These are phyloP conservation scores for Paecilomyces dactylethromorphus DNA, from an alignment of 2,329 filamentous ascomycete species.

Conservation along the genomic window DNA sequence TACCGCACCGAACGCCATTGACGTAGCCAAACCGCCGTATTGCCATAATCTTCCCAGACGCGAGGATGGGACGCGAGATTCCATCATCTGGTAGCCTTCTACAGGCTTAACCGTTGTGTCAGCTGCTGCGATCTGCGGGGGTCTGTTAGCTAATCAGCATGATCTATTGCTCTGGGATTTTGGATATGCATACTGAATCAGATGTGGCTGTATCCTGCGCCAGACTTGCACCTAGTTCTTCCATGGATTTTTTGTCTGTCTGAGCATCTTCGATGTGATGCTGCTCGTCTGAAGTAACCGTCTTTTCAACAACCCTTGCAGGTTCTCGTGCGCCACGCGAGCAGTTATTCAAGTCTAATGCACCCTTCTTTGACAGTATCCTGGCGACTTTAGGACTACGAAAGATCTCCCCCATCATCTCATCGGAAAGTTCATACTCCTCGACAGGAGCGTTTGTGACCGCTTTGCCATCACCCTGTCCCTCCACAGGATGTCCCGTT, in stretches of 20 bases:
- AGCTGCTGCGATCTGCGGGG: conserved; percentile 16
- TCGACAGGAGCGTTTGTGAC: conserved; percentile 22
- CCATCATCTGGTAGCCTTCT: conserved; percentile 62
- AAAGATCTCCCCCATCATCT: conserved; percentile 56
- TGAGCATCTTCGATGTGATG: neutral
- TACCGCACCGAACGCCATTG: conserved; percentile 90
- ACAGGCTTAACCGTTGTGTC: conserved; percentile 18
- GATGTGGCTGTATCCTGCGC: conserved; percentile 9
- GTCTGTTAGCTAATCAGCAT: conserved; percentile 7
- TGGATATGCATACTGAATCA: neutral
- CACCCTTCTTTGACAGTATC: conserved; percentile 44
- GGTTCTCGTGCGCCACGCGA: neutral
- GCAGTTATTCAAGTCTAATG: conserved; percentile 4
- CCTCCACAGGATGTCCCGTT: conserved; percentile 35
- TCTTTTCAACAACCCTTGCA: neutral
- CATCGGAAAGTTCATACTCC: conserved; percentile 46
- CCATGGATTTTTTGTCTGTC: conserved; percentile 32
- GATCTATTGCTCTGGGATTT: neutral
- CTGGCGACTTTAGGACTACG: conserved; percentile 53
- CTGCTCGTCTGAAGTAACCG: neutral
- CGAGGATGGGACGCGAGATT: conserved; percentile 85
- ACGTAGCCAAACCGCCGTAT: conserved; percentile 85
- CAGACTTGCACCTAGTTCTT: conserved; percentile 39
- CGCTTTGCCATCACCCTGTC: conserved; percentile 9
- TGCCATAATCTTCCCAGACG: conserved; percentile 87